A percentile compares a stretch with the other conserved stretches of the same genome.
These are phyloP conservation scores for Penicillium oxalicum DNA, from an alignment of 2,329 filamentous ascomycete genomes.

Conservation along the genomic window DNA sequence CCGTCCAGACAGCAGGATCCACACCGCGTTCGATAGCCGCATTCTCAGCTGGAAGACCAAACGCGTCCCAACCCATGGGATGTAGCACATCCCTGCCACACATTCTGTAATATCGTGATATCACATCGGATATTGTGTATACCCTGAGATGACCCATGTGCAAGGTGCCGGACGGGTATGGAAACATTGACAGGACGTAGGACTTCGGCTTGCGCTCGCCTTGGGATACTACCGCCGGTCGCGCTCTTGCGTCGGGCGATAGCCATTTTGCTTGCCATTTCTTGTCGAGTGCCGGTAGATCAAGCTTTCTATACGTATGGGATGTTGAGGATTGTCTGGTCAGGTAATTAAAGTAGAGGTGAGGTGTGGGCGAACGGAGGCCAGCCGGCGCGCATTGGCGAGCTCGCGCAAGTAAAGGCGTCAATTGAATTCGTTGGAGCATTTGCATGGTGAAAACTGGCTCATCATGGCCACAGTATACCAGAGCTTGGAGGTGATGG, in stretches of 20 bases:
- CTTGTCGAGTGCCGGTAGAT: conserved; percentile 44
- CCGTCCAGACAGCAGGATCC: conserved; percentile 72
- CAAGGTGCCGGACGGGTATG: conserved; percentile 79
- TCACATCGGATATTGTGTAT: conserved; percentile 83
- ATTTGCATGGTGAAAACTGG: conserved; percentile 21
- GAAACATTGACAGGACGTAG: conserved; percentile 88
- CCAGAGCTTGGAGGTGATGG: neutral
- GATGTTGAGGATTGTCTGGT: conserved; percentile 24
- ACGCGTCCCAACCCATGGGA: conserved; percentile 94
- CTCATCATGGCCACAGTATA: conserved; percentile 17
- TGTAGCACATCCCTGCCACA: conserved; percentile 70
- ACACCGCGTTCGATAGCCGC: conserved; percentile 78
- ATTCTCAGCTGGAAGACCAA: conserved; percentile 86
- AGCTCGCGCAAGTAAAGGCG: conserved; percentile 15
- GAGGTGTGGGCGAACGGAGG: conserved; percentile 9
- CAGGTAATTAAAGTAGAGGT: conserved; percentile 12
- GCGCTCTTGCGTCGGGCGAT: conserved; percentile 9
- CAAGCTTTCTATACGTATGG: conserved; percentile 26
- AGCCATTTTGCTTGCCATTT: conserved; percentile 54
- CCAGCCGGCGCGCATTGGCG: conserved; percentile 13
- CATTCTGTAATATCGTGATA: conserved; percentile 70
- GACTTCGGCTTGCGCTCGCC: conserved; percentile 36
- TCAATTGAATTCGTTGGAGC: conserved; percentile 25
- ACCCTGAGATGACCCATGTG: conserved; percentile 84
- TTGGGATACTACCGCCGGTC: neutral